Conservation (phyloP, 2,329 filamentous ascomycete genomes). For the Niveomyces coronatus region DNA sequence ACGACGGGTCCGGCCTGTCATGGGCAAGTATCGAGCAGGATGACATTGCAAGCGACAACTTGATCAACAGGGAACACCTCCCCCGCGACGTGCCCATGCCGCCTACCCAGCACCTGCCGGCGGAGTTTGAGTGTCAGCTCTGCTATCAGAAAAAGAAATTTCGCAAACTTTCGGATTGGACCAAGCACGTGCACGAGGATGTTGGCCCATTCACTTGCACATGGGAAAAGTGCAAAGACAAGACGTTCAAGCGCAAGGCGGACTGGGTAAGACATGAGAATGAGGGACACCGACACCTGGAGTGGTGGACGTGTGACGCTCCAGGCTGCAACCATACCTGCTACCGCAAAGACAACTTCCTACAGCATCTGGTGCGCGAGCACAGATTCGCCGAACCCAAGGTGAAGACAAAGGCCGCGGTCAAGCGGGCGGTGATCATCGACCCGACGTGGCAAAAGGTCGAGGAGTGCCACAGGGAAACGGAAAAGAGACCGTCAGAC, state of each 20-base stretch:
- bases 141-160: conserved; percentile 82
- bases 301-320: conserved; percentile 83
- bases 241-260: conserved; percentile 90
- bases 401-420: conserved; percentile 60
- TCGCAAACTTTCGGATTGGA: conserved; percentile 90
- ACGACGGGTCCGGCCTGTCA: conserved; percentile 47
- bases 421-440: conserved; percentile 45
- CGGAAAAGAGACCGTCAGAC: conserved; percentile 51
- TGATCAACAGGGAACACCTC: conserved; percentile 63
- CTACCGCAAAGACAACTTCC: conserved; percentile 83
- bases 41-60: conserved; percentile 57
- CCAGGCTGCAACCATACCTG: conserved; percentile 74
- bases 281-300: conserved; percentile 77
- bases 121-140: conserved; percentile 80
- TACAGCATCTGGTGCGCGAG: conserved; percentile 84
- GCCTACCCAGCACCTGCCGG: conserved; percentile 64
- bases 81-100: conserved; percentile 73
- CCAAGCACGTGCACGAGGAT: conserved; percentile 91
- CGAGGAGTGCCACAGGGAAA: conserved; percentile 66
- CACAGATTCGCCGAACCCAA: conserved; percentile 81
- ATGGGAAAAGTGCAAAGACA: conserved; percentile 72
- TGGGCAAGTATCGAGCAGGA: conserved; percentile 43
- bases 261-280: conserved; percentile 95
- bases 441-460: conserved; percentile 70
- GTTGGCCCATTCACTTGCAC: conserved; percentile 90